Base-by-base conservation (phyloP, 768 basidiomycete species). In the Kwoniella sp. region DNA sequence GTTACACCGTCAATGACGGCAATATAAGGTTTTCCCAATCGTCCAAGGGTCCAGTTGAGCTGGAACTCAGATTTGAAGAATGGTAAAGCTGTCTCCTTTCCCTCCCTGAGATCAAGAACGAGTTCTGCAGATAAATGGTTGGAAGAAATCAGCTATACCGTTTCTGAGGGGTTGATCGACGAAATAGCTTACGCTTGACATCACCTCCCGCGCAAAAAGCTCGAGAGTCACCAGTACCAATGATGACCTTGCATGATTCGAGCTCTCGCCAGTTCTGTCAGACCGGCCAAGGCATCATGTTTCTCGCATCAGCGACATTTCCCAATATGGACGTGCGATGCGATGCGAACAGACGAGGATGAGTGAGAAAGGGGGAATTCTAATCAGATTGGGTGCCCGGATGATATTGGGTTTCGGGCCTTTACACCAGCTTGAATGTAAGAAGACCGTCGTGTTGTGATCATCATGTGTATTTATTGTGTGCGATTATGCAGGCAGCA, bases 191-290 rank as follows among this genome's bases (percentile, higher is more conserved):
- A 94, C 95, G 83, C 63, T 86, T 88, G 61, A 99, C 90, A 80
- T 99, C 96, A 48, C 96, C 96, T 15, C 96, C 96, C 6, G 91
- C 89, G 73, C 93, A 98, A 77, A 97, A 98, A 13, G 89, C 90
- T 63, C 87, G 83, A 2, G 88, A 89, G 13, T 79, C 73, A 1
- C 78, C 78, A 9, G 64, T 69, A 0, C 75, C 78, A 36, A 79
- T 67, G 10, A 79, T 70, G 17, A 78, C 63, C 52, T 75, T 64
- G 37, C 70, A 69, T 25, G 68, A 65, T n/a, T 75, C 74, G 5
- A 73, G 68, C 15, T 73, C 72, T 53, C 64, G 55, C 76, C 76
- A 77, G 51, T 64, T 63, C 76, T 77, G 13, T 22, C 2, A 4
- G 10, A 44, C 24, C 13, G 26, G 17, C 13, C 13, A n/a, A 2